A percentile compares a stretch with the other conserved stretches of the same genome.
Evolutionary conservation across 345 rosid genomes (phyloP).

Genomic region (Eucalyptus regnans): DNA sequence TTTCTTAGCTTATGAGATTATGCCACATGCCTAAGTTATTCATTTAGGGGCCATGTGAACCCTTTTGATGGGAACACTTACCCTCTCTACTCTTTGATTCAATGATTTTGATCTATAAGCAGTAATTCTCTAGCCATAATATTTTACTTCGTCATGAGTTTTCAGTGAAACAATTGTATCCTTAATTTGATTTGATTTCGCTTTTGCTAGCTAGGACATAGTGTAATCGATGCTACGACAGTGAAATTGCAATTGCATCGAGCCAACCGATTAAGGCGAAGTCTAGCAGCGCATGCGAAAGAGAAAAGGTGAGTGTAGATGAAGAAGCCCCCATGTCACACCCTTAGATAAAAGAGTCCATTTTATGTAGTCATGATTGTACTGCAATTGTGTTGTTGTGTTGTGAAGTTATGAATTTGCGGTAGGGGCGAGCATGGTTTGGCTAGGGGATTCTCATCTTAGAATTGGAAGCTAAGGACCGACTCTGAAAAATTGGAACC

Average conservation of each 20-base stretch:
- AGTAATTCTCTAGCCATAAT: too few relatives aligned
- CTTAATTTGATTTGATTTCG: neutral
- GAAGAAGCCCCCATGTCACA: neutral
- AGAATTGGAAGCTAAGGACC: too few relatives aligned
- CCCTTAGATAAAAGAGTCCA: neutral
- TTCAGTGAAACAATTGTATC: neutral
- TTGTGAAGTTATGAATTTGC: too few relatives aligned
- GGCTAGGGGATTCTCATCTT: too few relatives aligned
- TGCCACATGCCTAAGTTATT: too few relatives aligned
- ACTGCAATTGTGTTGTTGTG: neutral
- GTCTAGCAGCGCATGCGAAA: neutral
- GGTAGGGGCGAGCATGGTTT: too few relatives aligned
- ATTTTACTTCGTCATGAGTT: neutral
- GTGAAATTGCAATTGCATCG: neutral
- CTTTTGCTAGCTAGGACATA: neutral
- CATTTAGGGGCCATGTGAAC: too few relatives aligned
- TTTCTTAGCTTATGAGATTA: too few relatives aligned
- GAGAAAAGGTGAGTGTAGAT: neutral
- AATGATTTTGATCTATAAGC: too few relatives aligned
- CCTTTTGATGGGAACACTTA: too few relatives aligned
- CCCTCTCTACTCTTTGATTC: too few relatives aligned
- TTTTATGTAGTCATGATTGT: neutral
- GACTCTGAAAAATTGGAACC: accelerated
- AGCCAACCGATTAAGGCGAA: neutral
- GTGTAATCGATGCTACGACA: accelerated